phyloP scores from a whole-genome alignment of 1,284 basidiomycete genomes.

The Malassezia obtusa region DNA sequence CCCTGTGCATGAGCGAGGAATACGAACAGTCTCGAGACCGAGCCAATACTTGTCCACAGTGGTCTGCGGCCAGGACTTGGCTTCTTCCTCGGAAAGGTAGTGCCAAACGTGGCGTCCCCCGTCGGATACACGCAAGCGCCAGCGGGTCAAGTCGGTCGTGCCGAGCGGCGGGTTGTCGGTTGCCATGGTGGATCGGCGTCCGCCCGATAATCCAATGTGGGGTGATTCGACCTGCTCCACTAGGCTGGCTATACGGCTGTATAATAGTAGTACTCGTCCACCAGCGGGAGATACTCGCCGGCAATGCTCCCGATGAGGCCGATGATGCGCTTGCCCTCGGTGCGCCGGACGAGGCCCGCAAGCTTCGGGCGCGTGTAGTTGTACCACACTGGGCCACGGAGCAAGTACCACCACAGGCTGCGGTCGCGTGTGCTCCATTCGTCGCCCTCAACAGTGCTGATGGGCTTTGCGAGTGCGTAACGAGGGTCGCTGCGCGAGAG shows the following conservation, averaged over 20 bases:
- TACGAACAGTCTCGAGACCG: slow-evolving; percentile 27
- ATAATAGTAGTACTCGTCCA: slow-evolving; percentile 87
- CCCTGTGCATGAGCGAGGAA: slow-evolving; percentile 2
- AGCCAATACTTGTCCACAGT: slow-evolving; percentile 46
- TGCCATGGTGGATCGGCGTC: not conserved
- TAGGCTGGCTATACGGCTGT: not conserved
- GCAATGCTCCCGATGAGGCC: slow-evolving; percentile 66
- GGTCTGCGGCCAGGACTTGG: slow-evolving; percentile 34
- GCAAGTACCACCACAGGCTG: slow-evolving; percentile 71
- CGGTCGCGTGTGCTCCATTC: slow-evolving; percentile 74
- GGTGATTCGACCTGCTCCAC: too few species aligned
- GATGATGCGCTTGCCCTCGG: slow-evolving; percentile 62
- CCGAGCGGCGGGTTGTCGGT: slow-evolving; percentile 25
- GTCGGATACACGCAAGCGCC: slow-evolving; percentile 36
- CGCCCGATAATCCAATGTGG: not conserved
- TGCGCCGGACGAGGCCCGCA: slow-evolving; percentile 55
- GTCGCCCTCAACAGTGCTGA: slow-evolving; percentile 47
- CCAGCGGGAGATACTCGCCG: slow-evolving; percentile 81
- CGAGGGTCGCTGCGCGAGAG: slow-evolving; percentile 23
- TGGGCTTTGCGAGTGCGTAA: slow-evolving; percentile 24
- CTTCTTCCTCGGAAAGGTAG: slow-evolving; percentile 36
- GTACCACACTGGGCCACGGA: slow-evolving; percentile 81
- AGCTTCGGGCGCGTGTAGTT: slow-evolving; percentile 69
- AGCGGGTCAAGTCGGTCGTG: slow-evolving; percentile 30
- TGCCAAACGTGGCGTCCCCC: slow-evolving; percentile 45